Base-by-base conservation (phyloP, 441 rosid genomes). In the Cnidoscolus chayamansa region DNA sequence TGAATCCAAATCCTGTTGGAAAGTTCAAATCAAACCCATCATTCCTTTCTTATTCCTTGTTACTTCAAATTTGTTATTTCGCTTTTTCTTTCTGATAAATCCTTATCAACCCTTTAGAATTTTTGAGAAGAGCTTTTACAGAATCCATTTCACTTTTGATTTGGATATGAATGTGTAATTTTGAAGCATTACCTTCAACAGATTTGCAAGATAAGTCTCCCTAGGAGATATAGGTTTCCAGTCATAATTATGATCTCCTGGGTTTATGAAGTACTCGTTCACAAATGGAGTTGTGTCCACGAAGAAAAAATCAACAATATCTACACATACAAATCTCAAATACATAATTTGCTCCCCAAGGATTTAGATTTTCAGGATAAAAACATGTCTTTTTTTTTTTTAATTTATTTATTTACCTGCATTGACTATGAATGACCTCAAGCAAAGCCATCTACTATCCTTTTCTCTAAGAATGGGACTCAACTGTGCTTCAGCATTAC, bases 211-310 rank as follows among this genome's bases (percentile, higher is more conserved):
- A 72, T 84, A 84, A 4, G 61, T 16, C n/a, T 71, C 57, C 13
- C 85, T 66, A 0, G 85, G 78, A 35, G 25, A 6, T 4, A 81
- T 72, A 10, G 82, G 85, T 25, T 70, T 69, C 87, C 85, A 84
- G 51, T 84, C 80, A 61, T 84, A 82, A 2, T 0, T 65, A 54
- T 74, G 81, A 35, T 58, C 67, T 1, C 54, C 66, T 12, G 84
- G 74, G 58, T 76, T 49, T 8, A 25, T 53, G 56, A 84, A 82
- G 69, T 84, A 84, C 16, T 68, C 49, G n/a, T 72, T 45, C 35
- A 84, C 81, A 50, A 84, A 81, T 10, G 87, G 85, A n/a, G 83
- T 79, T 13, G 87, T 84, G 49, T 84, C 87, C 67, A 84, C 63
- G 10, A 82, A 80, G 78, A 84, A 72, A 31, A 84, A 68, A 1